A percentile compares a stretch with the other conserved stretches of the same genome.
Evolutionary conservation across 495 filamentous ascomycete genomes (phyloP).

Genomic region (Astrothelium macrocarpum): DNA sequence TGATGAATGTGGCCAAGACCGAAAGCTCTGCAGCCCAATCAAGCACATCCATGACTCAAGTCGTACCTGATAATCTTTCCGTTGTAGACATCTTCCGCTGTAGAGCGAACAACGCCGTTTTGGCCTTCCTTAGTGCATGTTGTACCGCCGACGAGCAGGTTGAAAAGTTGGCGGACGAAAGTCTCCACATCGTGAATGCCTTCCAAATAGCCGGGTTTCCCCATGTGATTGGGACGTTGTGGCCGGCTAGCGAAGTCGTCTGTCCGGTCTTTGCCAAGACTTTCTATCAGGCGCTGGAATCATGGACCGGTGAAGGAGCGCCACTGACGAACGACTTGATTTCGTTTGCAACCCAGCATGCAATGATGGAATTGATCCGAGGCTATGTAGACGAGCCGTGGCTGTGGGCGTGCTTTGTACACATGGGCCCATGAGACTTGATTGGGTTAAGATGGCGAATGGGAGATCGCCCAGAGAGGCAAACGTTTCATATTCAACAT

Average conservation of each 20-base stretch:
- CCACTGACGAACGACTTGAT: too few relatives aligned
- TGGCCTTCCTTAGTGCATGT: constrained; percentile 7
- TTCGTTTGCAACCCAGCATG: too few relatives aligned
- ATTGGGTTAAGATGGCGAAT: too few relatives aligned
- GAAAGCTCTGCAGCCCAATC: background rate
- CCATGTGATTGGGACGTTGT: constrained; percentile 3
- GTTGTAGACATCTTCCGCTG: background rate
- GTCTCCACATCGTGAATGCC: constrained; percentile 1
- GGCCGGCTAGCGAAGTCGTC: background rate
- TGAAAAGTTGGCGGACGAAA: constrained; percentile 2
- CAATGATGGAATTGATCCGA: too few relatives aligned
- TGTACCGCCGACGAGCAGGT: background rate
- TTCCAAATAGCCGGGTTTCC: constrained; percentile 7
- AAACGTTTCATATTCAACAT: too few relatives aligned
- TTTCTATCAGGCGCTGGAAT: too few relatives aligned
- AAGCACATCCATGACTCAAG: background rate
- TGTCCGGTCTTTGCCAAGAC: background rate
- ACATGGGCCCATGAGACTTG: too few relatives aligned
- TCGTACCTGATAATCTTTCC: background rate
- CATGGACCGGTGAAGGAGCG: too few relatives aligned
- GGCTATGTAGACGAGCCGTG: too few relatives aligned
- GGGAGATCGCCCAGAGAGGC: too few relatives aligned
- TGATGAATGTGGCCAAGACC: background rate
- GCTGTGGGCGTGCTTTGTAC: too few relatives aligned
- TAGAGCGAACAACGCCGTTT: background rate